Base-by-base conservation (phyloP, 2,329 filamentous ascomycete genomes). In the Diaporthe eres region DNA sequence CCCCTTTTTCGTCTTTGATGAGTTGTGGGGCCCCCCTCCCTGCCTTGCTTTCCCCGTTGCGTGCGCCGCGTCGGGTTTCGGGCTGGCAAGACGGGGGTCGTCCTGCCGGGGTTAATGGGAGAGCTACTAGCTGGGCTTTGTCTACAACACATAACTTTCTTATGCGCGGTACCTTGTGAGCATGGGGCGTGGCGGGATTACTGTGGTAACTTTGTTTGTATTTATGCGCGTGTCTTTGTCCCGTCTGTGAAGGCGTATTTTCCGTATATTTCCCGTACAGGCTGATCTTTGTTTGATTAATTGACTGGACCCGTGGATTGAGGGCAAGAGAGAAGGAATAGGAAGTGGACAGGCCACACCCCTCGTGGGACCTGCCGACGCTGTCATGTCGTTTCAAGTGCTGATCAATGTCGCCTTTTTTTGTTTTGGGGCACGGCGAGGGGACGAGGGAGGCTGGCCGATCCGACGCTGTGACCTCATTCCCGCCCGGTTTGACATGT, bases 1-100 rank as follows among this genome's bases (percentile, higher is more conserved):
- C 65, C 65, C 65, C 65, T 70, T 70, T 70, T 70, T 15, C 57
- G 28, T 63, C 25, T 73, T 73, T 73, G 71, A 73, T 73, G 58
- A 65, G 47, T 28, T 65, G 71, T 73, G 71, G 71, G 49, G 39
- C 58, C n/a, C 31, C n/a, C 63, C 8, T 22, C 39, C 39, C 22
- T 28, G 25, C 13, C 39, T 19, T 28, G n/a, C 25, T 44, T 42
- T 17, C 22, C 34, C 22, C 65, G 47, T 70, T 55, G 47, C 49
- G n/a, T 55, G 65, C 65, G 65, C 65, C 47, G 44, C 63, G n/a
- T 55, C 65, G 49, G 47, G 65, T 39, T 42, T 70, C 65, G 65
- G 65, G 13, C 47, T 39, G 44, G 44, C 34, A 12, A 51, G 63
- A 51, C 44, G 49, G 65, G 49, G 31, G 25, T 22, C 19, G 19